Conservation (phyloP, 2,329 filamentous ascomycete genomes). For the Hymenoscyphus albidus region DNA sequence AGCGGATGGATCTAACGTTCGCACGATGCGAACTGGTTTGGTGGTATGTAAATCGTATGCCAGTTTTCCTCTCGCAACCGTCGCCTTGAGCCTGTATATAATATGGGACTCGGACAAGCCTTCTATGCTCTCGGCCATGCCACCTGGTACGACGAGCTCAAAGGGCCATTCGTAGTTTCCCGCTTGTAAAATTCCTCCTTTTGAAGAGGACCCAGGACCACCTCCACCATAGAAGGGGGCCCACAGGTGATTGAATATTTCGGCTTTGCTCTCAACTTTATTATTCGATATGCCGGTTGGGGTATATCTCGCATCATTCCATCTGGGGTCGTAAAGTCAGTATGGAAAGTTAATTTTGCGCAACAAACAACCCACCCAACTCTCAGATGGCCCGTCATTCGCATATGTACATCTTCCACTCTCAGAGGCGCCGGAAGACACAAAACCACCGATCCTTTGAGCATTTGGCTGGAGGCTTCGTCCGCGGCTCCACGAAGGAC, state of each 20-base stretch:
- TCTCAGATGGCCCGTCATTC: constrained; percentile 66
- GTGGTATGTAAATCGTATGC: constrained; percentile 79
- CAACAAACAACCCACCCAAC: constrained; percentile 53
- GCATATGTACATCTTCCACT: constrained; percentile 69
- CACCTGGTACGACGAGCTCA: constrained; percentile 67
- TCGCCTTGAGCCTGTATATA: constrained; percentile 87
- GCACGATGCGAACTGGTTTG: constrained; percentile 73
- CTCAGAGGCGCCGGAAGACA: constrained; percentile 66
- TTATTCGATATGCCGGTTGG: constrained; percentile 57
- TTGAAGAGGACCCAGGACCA: constrained; percentile 44
- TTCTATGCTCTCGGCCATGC: constrained; percentile 82
- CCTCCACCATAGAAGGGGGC: constrained; percentile 56
- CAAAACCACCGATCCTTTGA: constrained; percentile 71
- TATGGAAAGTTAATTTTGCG: not conserved
- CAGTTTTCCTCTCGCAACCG: constrained; percentile 81
- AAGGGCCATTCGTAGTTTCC: constrained; percentile 86
- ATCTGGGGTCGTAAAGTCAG: constrained; percentile 37
- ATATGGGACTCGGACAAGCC: constrained; percentile 82
- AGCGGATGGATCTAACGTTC: constrained; percentile 71
- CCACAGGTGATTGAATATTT: constrained; percentile 68
- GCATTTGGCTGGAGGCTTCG: constrained; percentile 70
- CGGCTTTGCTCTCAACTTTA: constrained; percentile 54
- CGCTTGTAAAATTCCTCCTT: constrained; percentile 57
- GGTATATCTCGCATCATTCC: constrained; percentile 50
- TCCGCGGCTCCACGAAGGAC: constrained; percentile 72